Evolutionary conservation across 192 early-diverging fungal species (phyloP).

Genomic region (Backusella circina): DNA sequence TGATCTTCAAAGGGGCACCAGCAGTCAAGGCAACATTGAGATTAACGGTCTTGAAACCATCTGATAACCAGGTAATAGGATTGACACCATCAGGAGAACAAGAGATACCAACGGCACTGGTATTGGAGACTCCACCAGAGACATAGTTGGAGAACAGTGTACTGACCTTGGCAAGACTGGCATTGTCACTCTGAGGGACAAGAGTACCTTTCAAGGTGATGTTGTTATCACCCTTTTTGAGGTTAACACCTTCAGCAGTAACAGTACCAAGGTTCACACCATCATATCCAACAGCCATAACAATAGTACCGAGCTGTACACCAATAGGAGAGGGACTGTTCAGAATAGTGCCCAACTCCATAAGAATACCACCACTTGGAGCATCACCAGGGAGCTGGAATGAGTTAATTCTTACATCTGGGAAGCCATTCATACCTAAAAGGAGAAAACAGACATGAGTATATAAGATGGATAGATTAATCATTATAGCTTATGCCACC

Average conservation of each 20-base stretch:
- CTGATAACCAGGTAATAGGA: constrained; percentile 43
- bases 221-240: constrained; percentile 36
- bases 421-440: constrained; percentile 55
- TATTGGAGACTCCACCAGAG: constrained; percentile 42
- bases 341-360: constrained; percentile 49
- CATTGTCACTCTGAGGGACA: constrained; percentile 43
- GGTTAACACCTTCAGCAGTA: constrained; percentile 34
- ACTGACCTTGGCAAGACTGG: constrained; percentile 40
- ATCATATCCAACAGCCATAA: constrained; percentile 42
- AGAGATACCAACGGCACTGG: constrained; percentile 45
- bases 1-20: constrained; percentile 42
- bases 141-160: constrained; percentile 51
- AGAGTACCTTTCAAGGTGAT: constrained; percentile 49
- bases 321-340: constrained; percentile 54
- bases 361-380: constrained; percentile 51
- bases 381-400: constrained; percentile 55
- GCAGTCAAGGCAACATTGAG: constrained; percentile 48
- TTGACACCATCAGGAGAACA: constrained; percentile 48
- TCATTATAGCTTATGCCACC: neutral
- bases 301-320: constrained; percentile 51
- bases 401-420: constrained; percentile 43
- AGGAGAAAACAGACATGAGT: neutral
- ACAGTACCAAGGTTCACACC: constrained; percentile 46
- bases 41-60: constrained; percentile 45
- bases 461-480: neutral